Evolutionary conservation across 306 rosid species (phyloP).

Genomic region (Vigna unguiculata): DNA sequence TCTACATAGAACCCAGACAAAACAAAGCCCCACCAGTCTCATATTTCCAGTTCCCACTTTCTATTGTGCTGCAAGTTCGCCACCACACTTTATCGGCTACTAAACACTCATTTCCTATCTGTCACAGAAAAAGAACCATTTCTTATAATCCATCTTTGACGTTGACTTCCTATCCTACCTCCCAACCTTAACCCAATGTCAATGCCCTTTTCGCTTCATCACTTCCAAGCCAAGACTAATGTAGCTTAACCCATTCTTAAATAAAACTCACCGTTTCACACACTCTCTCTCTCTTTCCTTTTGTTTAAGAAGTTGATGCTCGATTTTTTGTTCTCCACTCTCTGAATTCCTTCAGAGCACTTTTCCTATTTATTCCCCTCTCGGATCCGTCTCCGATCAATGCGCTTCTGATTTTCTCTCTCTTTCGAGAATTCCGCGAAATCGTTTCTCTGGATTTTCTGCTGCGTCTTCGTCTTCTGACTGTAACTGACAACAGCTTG

Average conservation of each 20-base stretch:
- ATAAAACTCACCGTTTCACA: neutral
- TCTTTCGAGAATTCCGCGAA: neutral
- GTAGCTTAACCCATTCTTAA: neutral
- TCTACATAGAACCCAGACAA: neutral
- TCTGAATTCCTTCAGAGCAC: neutral
- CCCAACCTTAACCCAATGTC: neutral
- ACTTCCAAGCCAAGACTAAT: neutral
- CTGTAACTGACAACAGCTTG: neutral
- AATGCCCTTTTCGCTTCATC: constrained; percentile 19
- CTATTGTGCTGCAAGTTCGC: neutral
- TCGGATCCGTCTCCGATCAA: constrained; percentile 21
- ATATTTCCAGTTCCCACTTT: neutral
- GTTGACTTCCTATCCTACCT: neutral
- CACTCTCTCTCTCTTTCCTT: neutral
- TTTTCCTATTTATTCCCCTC: neutral
- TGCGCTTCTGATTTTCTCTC: constrained; percentile 6
- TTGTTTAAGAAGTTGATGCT: neutral
- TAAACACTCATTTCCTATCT: neutral
- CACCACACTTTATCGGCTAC: neutral
- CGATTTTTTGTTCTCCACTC: neutral
- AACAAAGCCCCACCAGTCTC: neutral
- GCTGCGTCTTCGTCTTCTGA: neutral
- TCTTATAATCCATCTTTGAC: neutral
- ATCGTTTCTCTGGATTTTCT: neutral
- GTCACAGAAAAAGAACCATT: neutral